These are phyloP conservation scores for Escallonia rubra DNA, from an alignment of 129 eudicot species.

Conservation along the genomic window DNA sequence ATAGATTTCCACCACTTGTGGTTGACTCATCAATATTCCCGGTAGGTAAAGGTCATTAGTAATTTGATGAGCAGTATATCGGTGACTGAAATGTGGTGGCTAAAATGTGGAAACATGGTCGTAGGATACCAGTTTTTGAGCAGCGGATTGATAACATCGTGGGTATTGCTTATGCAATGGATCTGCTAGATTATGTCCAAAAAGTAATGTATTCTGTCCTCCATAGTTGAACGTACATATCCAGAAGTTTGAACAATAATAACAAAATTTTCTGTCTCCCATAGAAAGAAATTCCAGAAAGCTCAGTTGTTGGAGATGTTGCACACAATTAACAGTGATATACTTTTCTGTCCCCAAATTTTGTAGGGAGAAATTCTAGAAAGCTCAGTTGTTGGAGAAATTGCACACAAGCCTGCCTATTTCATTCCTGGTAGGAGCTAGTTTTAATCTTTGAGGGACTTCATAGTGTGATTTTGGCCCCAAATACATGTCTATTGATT, in stretches of 20 bases:
- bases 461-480: background rate
- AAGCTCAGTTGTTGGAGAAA: conserved; percentile 49
- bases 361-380: conserved; percentile 58
- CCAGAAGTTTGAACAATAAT: background rate
- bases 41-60: conserved; percentile 25
- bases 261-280: background rate
- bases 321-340: conserved; percentile 35
- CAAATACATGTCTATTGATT: background rate
- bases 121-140: conserved; percentile 75
- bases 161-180: conserved; percentile 80
- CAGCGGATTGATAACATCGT: conserved; percentile 71
- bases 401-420: conserved; percentile 77
- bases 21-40: conserved; percentile 74
- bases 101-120: background rate
- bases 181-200: conserved; percentile 53
- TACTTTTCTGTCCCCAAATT: conserved; percentile 5
- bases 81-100: too few relatives aligned
- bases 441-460: conserved; percentile 3
- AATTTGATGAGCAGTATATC: too few relatives aligned
- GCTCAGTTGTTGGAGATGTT: conserved; percentile 49
- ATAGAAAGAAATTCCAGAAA: conserved; percentile 54
- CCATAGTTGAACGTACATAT: background rate
- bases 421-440: conserved; percentile 62
- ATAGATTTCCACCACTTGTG: conserved; percentile 63
- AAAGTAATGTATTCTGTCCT: conserved; percentile 33